Conservation (phyloP, 2,329 filamentous ascomycete species). For the Penicillium hesseltinei region DNA sequence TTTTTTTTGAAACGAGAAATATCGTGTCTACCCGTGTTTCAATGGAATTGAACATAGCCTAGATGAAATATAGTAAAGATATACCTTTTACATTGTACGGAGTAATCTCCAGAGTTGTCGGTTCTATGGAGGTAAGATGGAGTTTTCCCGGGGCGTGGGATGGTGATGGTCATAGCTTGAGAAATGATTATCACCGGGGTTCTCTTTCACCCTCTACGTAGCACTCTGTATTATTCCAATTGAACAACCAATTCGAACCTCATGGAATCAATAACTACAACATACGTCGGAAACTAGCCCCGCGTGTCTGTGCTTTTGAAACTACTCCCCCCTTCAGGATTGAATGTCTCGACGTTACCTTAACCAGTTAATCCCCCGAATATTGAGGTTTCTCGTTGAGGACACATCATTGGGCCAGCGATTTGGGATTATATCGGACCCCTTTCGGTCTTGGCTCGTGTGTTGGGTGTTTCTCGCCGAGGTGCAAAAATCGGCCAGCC, state of each 20-base stretch:
- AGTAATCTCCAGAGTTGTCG: not conserved
- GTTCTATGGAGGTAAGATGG: not conserved
- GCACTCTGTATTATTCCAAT: not conserved
- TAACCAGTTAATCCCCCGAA: not conserved
- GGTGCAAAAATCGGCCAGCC: not conserved
- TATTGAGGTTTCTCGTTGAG: not conserved
- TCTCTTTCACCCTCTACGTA: not conserved
- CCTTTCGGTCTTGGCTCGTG: not conserved
- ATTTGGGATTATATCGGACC: not conserved
- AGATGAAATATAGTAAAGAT: not conserved
- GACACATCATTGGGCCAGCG: not conserved
- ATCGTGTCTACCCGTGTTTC: not conserved
- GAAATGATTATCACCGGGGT: not conserved
- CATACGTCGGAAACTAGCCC: not conserved
- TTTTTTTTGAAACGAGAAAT: conserved; percentile 15
- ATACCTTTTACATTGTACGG: not conserved
- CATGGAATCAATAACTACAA: conserved; percentile 9
- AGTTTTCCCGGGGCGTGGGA: not conserved
- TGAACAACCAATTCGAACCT: conserved; percentile 6
- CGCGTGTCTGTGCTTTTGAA: conserved; percentile 4
- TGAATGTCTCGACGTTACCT: not conserved
- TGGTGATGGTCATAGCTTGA: not conserved
- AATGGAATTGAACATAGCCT: not conserved
- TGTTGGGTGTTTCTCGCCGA: not conserved
- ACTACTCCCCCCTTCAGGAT: not conserved